A percentile compares a stretch with the other conserved stretches of the same genome.
Conservation (phyloP, 2,329 filamentous ascomycete genomes). For the Orbilia brochopaga region DNA sequence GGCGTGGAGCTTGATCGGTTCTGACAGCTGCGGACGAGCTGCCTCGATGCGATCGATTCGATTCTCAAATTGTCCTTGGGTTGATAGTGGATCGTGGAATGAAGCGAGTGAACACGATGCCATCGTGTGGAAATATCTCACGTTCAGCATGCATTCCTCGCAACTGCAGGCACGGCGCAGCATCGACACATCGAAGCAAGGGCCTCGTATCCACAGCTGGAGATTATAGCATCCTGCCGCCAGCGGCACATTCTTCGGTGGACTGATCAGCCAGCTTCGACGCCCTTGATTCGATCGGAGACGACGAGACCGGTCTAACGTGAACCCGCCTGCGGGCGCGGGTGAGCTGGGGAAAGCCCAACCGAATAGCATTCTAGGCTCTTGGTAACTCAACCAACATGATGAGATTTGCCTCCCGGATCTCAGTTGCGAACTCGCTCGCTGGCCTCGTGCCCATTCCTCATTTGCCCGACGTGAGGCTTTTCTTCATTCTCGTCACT, state of each 20-base stretch:
- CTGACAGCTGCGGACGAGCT: background rate
- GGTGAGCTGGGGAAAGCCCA: background rate
- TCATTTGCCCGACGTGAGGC: too few species aligned
- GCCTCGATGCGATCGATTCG: background rate
- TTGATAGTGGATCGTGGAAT: too few species aligned
- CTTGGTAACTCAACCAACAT: background rate
- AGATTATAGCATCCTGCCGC: constrained; percentile 4
- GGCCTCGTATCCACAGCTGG: background rate
- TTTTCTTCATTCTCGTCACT: too few species aligned
- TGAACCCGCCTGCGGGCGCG: background rate
- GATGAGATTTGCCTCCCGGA: too few species aligned
- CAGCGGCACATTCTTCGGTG: background rate
- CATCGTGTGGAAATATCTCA: too few species aligned
- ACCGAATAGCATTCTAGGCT: background rate
- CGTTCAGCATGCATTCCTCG: background rate
- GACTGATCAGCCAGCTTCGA: background rate
- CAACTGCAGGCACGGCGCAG: background rate
- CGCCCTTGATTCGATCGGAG: background rate
- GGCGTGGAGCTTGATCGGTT: too few species aligned
- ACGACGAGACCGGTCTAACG: background rate
- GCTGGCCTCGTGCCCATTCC: too few species aligned
- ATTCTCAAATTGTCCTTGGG: constrained; percentile 1
- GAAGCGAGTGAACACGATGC: too few species aligned
- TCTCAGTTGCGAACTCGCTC: too few species aligned
- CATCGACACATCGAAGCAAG: background rate